Evolutionary conservation across 106 monocot genomes (phyloP).

Genomic region (Alisma plantagoaquatica): DNA sequence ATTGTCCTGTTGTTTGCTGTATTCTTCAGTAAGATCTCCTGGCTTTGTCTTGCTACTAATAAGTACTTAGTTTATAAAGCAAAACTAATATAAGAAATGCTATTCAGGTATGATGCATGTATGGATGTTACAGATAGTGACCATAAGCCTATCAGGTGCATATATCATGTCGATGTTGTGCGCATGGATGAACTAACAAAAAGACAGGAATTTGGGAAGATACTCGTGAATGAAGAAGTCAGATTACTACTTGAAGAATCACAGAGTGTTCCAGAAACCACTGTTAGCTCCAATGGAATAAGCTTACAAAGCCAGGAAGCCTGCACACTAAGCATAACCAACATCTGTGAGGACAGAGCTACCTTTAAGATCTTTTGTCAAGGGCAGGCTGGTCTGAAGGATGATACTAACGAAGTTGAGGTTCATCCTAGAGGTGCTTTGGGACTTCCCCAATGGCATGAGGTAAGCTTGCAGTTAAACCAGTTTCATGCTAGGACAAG

Average conservation of each 20-base stretch:
- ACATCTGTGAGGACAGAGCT: slow-evolving; percentile 31
- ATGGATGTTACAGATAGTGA: slow-evolving; percentile 64
- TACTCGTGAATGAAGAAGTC: slow-evolving; percentile 32
- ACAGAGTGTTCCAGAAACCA: slow-evolving; percentile 32
- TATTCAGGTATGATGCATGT: slow-evolving; percentile 50
- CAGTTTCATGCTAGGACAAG: background rate
- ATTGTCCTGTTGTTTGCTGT: slow-evolving; percentile 48
- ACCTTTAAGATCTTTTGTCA: slow-evolving; percentile 35
- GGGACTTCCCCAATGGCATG: slow-evolving; percentile 52
- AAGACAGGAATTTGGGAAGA: slow-evolving; percentile 32
- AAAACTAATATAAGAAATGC: background rate
- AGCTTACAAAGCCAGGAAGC: slow-evolving; percentile 36
- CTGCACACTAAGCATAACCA: slow-evolving; percentile 31
- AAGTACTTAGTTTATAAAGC: background rate
- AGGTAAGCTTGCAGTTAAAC: slow-evolving; percentile 21
- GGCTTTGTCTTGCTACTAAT: background rate
- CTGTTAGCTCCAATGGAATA: slow-evolving; percentile 38
- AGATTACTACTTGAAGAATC: slow-evolving; percentile 26
- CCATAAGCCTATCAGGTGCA: slow-evolving; percentile 65
- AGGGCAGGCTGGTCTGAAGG: slow-evolving; percentile 25
- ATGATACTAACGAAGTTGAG: slow-evolving; percentile 19
- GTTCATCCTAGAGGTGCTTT: slow-evolving; percentile 23
- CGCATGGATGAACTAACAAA: slow-evolving; percentile 29
- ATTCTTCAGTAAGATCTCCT: slow-evolving; percentile 32
- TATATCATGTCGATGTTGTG: slow-evolving; percentile 35